Evolutionary conservation across 2,329 filamentous ascomycete genomes (phyloP).

Genomic region (Pseudopyricularia javanii): DNA sequence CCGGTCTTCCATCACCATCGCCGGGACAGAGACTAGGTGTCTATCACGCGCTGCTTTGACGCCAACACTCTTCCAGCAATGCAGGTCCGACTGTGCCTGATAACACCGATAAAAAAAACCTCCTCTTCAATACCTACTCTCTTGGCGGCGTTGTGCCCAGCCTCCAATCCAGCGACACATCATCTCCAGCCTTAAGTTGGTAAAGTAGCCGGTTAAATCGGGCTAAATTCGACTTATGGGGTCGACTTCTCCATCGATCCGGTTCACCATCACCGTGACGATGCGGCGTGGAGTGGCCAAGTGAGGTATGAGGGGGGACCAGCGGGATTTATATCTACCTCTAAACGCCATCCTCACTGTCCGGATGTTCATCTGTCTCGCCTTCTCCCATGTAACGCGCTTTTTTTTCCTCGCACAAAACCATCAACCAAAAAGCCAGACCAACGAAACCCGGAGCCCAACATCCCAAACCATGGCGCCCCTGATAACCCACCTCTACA

Average conservation of each 20-base stretch:
- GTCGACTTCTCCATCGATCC: neutral
- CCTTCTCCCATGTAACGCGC: neutral
- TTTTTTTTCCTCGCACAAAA: no score
- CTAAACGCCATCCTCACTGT: no score
- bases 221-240: constrained; percentile 2
- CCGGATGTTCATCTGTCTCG: neutral
- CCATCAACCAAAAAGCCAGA: neutral
- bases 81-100: neutral
- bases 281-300: neutral
- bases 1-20: neutral
- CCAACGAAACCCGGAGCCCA: no score
- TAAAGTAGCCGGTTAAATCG: constrained; percentile 5
- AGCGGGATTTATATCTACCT: neutral
- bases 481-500: constrained; percentile 65
- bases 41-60: no score
- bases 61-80: neutral
- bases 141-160: neutral
- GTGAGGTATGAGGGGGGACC: neutral
- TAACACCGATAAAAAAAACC: no score
- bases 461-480: constrained; percentile 31
- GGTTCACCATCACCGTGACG: constrained; percentile 1
- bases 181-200: constrained; percentile 1
- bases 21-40: no score
- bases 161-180: neutral
- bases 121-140: neutral